phyloP scores from a whole-genome alignment of 1,284 basidiomycete genomes.

The Leccinum fuscescens region DNA sequence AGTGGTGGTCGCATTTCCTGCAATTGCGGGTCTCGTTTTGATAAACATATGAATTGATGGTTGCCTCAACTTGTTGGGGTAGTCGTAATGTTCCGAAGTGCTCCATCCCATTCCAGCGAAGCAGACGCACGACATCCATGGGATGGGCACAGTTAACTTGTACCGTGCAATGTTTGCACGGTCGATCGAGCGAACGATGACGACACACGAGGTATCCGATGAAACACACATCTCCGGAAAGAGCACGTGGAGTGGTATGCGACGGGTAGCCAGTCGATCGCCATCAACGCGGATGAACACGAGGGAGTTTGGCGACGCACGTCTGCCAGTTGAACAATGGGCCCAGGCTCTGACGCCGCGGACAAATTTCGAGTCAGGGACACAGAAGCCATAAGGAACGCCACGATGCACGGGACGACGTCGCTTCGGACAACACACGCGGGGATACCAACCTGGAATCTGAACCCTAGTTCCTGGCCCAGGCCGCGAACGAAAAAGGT shows the following conservation, averaged over 20 bases:
- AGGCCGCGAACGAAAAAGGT: not conserved
- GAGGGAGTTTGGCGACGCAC: conserved; percentile 7
- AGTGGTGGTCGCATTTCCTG: too few species aligned
- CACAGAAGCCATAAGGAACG: conserved; percentile 1
- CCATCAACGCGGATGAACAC: conserved; percentile 6
- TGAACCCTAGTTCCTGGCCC: not conserved
- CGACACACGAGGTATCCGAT: not conserved
- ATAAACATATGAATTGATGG: conserved; percentile 28
- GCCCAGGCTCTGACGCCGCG: not conserved
- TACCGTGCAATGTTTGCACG: not conserved
- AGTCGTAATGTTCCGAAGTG: too few species aligned
- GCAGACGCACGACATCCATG: not conserved
- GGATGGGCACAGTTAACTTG: not conserved
- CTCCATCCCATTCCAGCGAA: not conserved
- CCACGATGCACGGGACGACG: conserved; percentile 5
- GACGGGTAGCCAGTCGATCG: not conserved
- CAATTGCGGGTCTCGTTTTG: conserved; percentile 11
- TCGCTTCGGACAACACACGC: conserved; percentile 4
- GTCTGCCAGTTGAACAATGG: not conserved
- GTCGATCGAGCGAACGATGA: not conserved
- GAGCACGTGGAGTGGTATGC: not conserved
- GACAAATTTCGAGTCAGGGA: not conserved
- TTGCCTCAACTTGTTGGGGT: conserved; percentile 12
- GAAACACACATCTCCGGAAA: not conserved
- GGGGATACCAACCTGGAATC: not conserved